phyloP scores from a whole-genome alignment of 192 early-diverging fungal genomes.

The Dispira simplex region DNA sequence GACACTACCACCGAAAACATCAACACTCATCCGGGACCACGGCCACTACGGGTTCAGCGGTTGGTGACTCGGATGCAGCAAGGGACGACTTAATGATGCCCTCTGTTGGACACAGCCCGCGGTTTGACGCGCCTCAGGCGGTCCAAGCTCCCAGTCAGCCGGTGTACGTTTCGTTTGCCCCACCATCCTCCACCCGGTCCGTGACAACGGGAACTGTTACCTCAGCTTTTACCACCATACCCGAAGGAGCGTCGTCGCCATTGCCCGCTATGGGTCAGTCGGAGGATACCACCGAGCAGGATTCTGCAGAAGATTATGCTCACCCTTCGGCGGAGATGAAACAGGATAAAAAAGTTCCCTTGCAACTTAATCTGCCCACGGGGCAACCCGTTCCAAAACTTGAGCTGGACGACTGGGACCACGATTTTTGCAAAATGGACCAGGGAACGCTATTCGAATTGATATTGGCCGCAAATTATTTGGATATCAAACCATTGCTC shows the following conservation, averaged over 20 bases:
- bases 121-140: too few relatives aligned
- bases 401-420: slow-evolving; percentile 81
- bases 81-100: too few relatives aligned
- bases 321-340: too few relatives aligned
- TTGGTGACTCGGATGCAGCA: too few relatives aligned
- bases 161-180: not conserved
- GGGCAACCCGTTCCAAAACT: not conserved
- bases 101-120: too few relatives aligned
- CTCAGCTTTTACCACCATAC: not conserved
- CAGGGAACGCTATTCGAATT: slow-evolving; percentile 89
- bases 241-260: too few relatives aligned
- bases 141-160: not conserved
- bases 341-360: too few relatives aligned
- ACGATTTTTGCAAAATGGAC: slow-evolving; percentile 81
- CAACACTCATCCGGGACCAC: not conserved
- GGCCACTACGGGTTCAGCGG: not conserved
- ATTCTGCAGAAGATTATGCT: too few relatives aligned
- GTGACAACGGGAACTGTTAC: not conserved
- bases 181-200: not conserved
- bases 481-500: slow-evolving; percentile 54
- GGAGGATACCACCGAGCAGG: too few relatives aligned
- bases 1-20: slow-evolving; percentile 62
- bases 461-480: slow-evolving; percentile 80
- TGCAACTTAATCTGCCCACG: not conserved
- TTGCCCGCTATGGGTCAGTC: too few relatives aligned